These are phyloP conservation scores for Kodamaea laetipori DNA, from an alignment of 805 yeast genomes.

Conservation along the genomic window DNA sequence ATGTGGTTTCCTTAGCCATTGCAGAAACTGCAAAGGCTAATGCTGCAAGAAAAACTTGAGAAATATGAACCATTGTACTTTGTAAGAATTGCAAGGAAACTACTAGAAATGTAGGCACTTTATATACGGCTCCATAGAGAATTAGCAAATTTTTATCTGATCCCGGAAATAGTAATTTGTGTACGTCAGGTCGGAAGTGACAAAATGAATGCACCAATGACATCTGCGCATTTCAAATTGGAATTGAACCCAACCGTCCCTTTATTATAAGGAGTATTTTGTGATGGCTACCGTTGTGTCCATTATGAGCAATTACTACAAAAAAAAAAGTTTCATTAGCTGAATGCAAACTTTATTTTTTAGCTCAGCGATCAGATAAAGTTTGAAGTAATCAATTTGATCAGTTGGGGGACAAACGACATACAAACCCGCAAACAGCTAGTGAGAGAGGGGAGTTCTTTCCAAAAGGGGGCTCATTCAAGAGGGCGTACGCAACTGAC, in stretches of 20 bases:
- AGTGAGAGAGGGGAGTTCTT: too few relatives aligned
- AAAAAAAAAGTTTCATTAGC: too few relatives aligned
- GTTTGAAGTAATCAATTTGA: conserved; percentile 5
- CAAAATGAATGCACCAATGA: neutral
- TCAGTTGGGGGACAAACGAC: conserved; percentile 5
- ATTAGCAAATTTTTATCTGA: conserved; percentile 14
- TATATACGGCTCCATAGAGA: neutral
- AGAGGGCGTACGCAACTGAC: too few relatives aligned
- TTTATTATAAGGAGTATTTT: too few relatives aligned
- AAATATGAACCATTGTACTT: conserved; percentile 10
- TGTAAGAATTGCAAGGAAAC: neutral
- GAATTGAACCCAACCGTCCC: neutral
- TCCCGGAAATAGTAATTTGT: conserved; percentile 9
- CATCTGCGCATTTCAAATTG: neutral
- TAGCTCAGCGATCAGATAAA: conserved; percentile 9
- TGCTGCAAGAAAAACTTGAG: neutral
- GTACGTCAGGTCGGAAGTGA: neutral
- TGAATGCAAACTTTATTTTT: too few relatives aligned
- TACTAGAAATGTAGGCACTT: neutral
- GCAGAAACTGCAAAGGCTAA: conserved; percentile 10
- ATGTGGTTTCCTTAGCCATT: conserved; percentile 17
- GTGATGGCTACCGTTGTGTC: too few relatives aligned
- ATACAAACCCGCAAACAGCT: neutral
- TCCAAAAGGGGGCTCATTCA: too few relatives aligned
- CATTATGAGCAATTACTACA: too few relatives aligned